Evolutionary conservation across 345 rosid genomes (phyloP), one percentile per base, ranked within the genome.

Genomic region (Boechera retrofracta): DNA sequence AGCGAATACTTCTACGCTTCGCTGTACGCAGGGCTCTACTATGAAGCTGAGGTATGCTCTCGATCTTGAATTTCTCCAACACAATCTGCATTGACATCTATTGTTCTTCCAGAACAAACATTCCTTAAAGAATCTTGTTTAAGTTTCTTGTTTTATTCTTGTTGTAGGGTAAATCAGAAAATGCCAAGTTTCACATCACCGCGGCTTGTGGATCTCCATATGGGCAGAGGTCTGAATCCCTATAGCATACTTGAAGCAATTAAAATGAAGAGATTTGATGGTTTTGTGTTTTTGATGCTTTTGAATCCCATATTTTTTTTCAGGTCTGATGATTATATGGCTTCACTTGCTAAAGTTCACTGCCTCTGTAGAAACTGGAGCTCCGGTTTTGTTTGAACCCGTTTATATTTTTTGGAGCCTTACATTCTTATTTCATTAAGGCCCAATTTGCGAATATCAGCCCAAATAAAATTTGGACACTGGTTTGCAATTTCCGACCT

Each of bases 281-380:
- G 38, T 63, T 32, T 44, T 12, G 36, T 35, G 15, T 45, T n/a
- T 8, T 66, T 72, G 26, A 61, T 66, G 6, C 21, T 18, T 72
- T 31, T 58, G n/a, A 12, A 36, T 67, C 33, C 62, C 54, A 54
- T 21, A 15, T 11, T n/a, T 39, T 7, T 85, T 44, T 83, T 56
- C 93, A 94, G 98, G 87, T 89, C 96, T 10, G 87, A 88, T 72
- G 96, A 94, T 77, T 94, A 91, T 57, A 94, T 91, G 96, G 93
- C 89, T 72, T 76, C 96, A 5, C 90, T 91, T 67, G 97, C 96
- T 65, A 94, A 90, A 73, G 94, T 90, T 33, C 98, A 91, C 74
- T 81, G 89, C 74, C 82, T 79, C 36, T 87, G 91, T 77, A 84
- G 96, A 65, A 81, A 83, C 39, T 91, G 98, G 98, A 86, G 26